phyloP scores from a whole-genome alignment of 305 asterid genomes.

The Fraxinus paxiana region DNA sequence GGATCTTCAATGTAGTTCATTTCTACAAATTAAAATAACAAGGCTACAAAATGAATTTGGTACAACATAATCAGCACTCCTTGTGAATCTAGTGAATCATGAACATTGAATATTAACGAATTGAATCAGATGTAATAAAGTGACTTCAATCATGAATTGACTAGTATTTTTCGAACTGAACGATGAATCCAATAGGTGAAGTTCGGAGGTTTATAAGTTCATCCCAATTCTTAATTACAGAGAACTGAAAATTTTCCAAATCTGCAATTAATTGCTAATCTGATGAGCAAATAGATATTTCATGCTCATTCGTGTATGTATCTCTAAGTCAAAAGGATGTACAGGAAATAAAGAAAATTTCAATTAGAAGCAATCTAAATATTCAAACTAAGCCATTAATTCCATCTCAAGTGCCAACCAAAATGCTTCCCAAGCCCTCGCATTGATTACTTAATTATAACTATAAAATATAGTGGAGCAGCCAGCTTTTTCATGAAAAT shows the following conservation, averaged over 20 bases:
- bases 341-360: not conserved
- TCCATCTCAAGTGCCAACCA: not conserved
- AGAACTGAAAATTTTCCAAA: not conserved
- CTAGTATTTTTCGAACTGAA: not conserved
- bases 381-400: not conserved
- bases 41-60: not conserved
- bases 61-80: not conserved
- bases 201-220: not conserved
- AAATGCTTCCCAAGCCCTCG: not conserved
- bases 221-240: not conserved
- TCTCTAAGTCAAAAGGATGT: not conserved
- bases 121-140: not conserved
- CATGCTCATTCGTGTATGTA: not conserved
- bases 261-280: not conserved
- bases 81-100: not conserved
- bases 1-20: not conserved
- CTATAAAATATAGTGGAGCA: not conserved
- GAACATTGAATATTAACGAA: not conserved
- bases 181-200: not conserved
- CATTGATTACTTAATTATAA: not conserved
- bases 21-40: not conserved
- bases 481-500: not conserved
- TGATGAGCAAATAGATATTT: not conserved
- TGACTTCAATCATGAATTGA: not conserved
- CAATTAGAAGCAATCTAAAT: not conserved